These are phyloP conservation scores for Exsudoporus floridanus DNA, from an alignment of 1,284 basidiomycete genomes.

Conservation along the genomic window DNA sequence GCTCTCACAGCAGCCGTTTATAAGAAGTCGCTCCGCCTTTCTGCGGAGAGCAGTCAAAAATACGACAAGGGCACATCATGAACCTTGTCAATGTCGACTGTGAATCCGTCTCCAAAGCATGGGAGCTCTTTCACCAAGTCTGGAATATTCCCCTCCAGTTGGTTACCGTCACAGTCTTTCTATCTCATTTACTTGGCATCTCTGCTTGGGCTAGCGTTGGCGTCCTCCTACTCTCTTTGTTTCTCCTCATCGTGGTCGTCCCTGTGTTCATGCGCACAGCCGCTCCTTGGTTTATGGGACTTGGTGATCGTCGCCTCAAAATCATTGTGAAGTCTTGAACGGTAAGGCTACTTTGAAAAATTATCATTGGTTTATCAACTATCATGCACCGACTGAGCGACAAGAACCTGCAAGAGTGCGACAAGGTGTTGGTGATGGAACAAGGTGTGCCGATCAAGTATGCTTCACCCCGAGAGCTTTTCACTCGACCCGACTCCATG, in stretches of 20 bases:
- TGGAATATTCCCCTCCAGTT: constrained; percentile 33
- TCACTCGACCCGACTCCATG: constrained; percentile 24
- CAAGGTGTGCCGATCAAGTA: constrained; percentile 32
- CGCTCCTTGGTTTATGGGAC: constrained; percentile 29
- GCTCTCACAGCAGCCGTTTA: constrained; percentile 31
- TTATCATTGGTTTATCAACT: not conserved
- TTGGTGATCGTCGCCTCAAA: constrained; percentile 31
- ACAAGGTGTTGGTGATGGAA: constrained; percentile 36
- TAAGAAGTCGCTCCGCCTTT: constrained; percentile 32
- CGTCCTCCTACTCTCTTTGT: constrained; percentile 24
- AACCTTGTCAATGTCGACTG: constrained; percentile 34
- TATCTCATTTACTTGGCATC: constrained; percentile 29
- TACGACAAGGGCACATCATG: constrained; percentile 29
- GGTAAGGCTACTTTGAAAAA: constrained; percentile 8
- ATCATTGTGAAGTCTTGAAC: constrained; percentile 30
- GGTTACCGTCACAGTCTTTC: constrained; percentile 19
- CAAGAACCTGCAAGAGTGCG: constrained; percentile 29
- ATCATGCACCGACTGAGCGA: constrained; percentile 32
- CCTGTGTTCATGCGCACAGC: constrained; percentile 34
- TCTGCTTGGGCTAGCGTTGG: constrained; percentile 34
- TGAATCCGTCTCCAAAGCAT: constrained; percentile 32
- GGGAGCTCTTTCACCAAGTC: constrained; percentile 28
- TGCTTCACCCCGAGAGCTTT: constrained; percentile 23
- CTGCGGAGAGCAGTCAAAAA: constrained; percentile 27
- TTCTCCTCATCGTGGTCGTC: constrained; percentile 32